phyloP scores from a whole-genome alignment of 768 basidiomycete genomes.

The Macrolepiota fuliginosa region DNA sequence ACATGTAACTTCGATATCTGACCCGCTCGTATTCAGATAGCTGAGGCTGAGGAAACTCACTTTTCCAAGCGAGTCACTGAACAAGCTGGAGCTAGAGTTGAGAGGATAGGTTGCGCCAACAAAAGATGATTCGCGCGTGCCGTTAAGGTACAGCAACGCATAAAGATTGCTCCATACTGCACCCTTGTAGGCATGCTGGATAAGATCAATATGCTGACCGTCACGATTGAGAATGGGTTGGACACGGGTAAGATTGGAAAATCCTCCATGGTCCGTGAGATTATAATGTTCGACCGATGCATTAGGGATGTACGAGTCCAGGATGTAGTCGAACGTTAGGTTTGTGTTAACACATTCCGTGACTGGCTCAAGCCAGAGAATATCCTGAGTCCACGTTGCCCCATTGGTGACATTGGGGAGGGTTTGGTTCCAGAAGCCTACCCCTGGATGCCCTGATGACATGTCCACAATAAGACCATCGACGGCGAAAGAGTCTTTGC shows the following conservation, averaged over 20 bases:
- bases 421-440: constrained; percentile 9
- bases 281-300: background rate
- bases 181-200: constrained; percentile 23
- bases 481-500: constrained; percentile 18
- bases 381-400: constrained; percentile 19
- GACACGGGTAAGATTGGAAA: background rate
- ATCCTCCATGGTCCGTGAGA: background rate
- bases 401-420: constrained; percentile 6
- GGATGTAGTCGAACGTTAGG: constrained; percentile 13
- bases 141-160: constrained; percentile 14
- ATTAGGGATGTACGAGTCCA: background rate
- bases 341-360: constrained; percentile 22
- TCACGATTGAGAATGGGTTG: background rate
- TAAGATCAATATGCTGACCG: background rate
- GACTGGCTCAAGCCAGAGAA: constrained; percentile 23
- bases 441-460: constrained; percentile 15
- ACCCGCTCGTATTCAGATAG: background rate
- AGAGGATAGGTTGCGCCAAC: constrained; percentile 13
- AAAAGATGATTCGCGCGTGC: constrained; percentile 15
- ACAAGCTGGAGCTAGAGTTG: background rate
- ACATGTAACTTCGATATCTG: constrained; percentile 8
- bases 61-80: no score
- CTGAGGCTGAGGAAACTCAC: background rate
- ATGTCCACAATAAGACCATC: constrained; percentile 21
- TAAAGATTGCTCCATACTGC: constrained; percentile 19